Evolutionary conservation across 306 rosid species (phyloP).

Genomic region (Cucurbita pepo): DNA sequence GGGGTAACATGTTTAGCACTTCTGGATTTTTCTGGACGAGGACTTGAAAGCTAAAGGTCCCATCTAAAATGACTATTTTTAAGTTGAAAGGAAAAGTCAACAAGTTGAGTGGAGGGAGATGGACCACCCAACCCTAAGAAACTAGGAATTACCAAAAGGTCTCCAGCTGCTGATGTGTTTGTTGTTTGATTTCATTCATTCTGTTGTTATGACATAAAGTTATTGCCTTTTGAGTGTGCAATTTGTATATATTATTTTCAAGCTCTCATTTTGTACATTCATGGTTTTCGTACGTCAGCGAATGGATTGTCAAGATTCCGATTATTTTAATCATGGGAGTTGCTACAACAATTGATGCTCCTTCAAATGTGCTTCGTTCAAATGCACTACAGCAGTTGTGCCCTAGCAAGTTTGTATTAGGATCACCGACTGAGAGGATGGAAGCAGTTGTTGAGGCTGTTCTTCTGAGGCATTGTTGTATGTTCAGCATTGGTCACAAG

Average conservation of each 20-base stretch:
- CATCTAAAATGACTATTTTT: neutral
- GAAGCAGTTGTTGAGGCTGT: constrained; percentile 81
- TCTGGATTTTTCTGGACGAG: neutral
- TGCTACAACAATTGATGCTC: constrained; percentile 68
- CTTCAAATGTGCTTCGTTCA: constrained; percentile 44
- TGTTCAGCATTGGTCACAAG: constrained; percentile 59
- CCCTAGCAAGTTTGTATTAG: constrained; percentile 44
- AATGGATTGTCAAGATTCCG: constrained; percentile 82
- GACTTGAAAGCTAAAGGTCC: neutral
- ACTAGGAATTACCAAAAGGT: neutral
- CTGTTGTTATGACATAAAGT: neutral
- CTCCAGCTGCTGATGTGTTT: neutral
- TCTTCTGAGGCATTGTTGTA: constrained; percentile 52
- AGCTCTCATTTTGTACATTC: constrained; percentile 5
- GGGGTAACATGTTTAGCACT: neutral
- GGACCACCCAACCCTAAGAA: neutral
- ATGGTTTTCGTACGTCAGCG: constrained; percentile 32
- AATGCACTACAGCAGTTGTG: constrained; percentile 59
- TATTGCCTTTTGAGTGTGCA: constrained; percentile 1
- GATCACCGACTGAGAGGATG: constrained; percentile 74
- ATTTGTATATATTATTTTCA: neutral
- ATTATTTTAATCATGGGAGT: constrained; percentile 75
- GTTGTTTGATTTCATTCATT: constrained; percentile 2
- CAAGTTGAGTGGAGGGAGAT: neutral
- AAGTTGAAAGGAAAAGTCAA: neutral